A percentile compares a stretch with the other conserved stretches of the same genome.
Evolutionary conservation across 768 basidiomycete species (phyloP).

Genomic region (Lactarius tabidus): DNA sequence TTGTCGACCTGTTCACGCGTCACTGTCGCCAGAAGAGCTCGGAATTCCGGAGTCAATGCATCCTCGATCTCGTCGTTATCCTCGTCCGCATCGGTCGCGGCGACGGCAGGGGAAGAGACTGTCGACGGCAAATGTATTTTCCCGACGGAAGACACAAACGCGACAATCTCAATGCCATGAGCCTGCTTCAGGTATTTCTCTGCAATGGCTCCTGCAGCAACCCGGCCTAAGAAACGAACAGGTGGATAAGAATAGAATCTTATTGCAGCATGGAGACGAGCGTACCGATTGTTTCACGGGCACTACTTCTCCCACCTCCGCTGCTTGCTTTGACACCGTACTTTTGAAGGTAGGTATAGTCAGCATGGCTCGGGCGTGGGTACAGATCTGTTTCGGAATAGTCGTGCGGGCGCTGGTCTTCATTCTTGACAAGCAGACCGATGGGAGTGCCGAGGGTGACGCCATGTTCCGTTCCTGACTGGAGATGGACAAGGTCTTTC

Average conservation of each 20-base stretch:
- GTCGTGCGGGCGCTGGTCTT: constrained; percentile 97
- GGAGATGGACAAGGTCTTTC: constrained; percentile 89
- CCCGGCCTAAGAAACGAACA: constrained; percentile 58
- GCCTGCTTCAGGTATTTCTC: constrained; percentile 89
- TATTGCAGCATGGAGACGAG: background rate
- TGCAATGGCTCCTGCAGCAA: constrained; percentile 97
- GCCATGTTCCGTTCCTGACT: constrained; percentile 91
- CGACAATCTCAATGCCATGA: constrained; percentile 91
- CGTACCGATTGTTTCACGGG: constrained; percentile 92
- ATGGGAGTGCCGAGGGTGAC: constrained; percentile 97
- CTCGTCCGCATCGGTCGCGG: constrained; percentile 42
- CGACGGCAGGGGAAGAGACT: constrained; percentile 40
- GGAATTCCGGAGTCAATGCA: constrained; percentile 77
- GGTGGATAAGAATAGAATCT: background rate
- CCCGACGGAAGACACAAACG: constrained; percentile 95
- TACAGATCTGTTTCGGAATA: constrained; percentile 98
- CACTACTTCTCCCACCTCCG: constrained; percentile 92
- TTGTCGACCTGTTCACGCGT: constrained; percentile 87
- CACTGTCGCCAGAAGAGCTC: constrained; percentile 69
- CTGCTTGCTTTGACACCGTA: constrained; percentile 97
- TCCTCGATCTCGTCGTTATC: constrained; percentile 66
- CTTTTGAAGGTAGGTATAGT: constrained; percentile 96
- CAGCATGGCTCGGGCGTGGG: constrained; percentile 95
- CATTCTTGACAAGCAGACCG: constrained; percentile 92
- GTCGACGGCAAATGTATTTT: constrained; percentile 76